Evolutionary conservation across 768 basidiomycete species (phyloP), one percentile per base, ranked within the genome.

Genomic region (Ramaria sp.): DNA sequence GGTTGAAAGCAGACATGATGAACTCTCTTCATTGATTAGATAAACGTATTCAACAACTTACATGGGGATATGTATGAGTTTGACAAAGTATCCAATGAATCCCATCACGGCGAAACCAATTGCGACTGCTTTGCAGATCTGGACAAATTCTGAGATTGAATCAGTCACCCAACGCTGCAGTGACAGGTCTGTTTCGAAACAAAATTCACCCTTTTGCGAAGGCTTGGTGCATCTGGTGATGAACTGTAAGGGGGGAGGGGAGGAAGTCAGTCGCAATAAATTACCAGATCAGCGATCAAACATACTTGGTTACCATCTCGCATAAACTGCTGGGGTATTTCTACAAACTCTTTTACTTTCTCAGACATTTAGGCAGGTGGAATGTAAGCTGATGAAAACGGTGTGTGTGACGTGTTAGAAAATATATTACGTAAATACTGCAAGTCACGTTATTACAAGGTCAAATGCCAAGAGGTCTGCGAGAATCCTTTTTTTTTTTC

Each of bases 41-140:
- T n/a, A n/a, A n/a, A n/a, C n/a, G n/a, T n/a, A 51, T 42, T 28
- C 36, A 16, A 56, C 36, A 28, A 81, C 93, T 73, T 61, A 95
- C 93, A 96, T 95, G 63, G 94, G 93, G 70, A 95, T 96, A 71
- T 97, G 93, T 62, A 98, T 93, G 60, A 97, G 82, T 71, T 97
- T 97, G 61, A 96, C 94, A 66, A 98, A 86, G 75, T 95, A 99
- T 15, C 96, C 96, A 67, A 99, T 93, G 78, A 97, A 95, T 15
- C 96, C 96, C 94, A 98, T 98, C 61, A 99, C 89, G 49, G 85
- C 91, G 65, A 99, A 99, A 13, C 96, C 96, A 58, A 98, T 84
- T 1, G 93, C 93, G 52, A 99, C 92, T 32, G 96, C 96, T 67
- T 83, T 86, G 73, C 85, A 98, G 60, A 99, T 94, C 67, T 95